Evolutionary conservation across 179 eudicot species (phyloP).

Genomic region (Vitellaria paradoxa): DNA sequence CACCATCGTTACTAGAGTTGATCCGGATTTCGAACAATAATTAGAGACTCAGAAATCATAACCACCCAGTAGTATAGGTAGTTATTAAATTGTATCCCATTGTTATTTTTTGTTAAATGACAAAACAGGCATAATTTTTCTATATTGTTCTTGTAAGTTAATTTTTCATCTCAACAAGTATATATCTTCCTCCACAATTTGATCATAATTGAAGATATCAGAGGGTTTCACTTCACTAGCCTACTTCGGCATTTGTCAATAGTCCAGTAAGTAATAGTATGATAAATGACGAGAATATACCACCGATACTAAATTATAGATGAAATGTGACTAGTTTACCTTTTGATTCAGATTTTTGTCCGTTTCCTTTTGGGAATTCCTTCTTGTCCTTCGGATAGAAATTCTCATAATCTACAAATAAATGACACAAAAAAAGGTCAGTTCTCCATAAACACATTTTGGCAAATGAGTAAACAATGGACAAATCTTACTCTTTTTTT

Average conservation of each 20-base stretch:
- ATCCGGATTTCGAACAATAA: not conserved
- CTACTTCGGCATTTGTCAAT: not conserved
- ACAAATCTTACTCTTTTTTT: conserved; percentile 59
- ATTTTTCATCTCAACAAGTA: not conserved
- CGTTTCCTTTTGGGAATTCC: conserved; percentile 68
- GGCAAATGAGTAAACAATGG: too few relatives aligned
- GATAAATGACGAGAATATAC: not conserved
- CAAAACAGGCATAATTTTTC: not conserved
- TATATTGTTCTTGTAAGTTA: not conserved
- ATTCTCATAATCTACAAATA: conserved; percentile 67
- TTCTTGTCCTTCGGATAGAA: conserved; percentile 81
- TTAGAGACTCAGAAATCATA: not conserved
- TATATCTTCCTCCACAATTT: not conserved
- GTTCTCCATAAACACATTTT: too few relatives aligned
- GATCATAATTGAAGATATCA: conserved; percentile 1
- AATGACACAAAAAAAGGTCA: not conserved
- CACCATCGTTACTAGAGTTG: too few relatives aligned
- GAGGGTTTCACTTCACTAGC: not conserved
- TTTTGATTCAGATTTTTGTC: conserved; percentile 71
- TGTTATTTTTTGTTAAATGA: not conserved
- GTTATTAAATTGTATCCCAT: not conserved
- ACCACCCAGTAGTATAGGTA: not conserved
- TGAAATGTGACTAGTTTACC: conserved; percentile 33
- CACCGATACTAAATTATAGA: not conserved
- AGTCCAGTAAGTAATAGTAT: too few relatives aligned